Percentiles rank a stretch among this genome's conserved stretches.
These are phyloP conservation scores for Leccinum ochraceum DNA, from an alignment of 768 basidiomycete genomes.

Conservation along the genomic window DNA sequence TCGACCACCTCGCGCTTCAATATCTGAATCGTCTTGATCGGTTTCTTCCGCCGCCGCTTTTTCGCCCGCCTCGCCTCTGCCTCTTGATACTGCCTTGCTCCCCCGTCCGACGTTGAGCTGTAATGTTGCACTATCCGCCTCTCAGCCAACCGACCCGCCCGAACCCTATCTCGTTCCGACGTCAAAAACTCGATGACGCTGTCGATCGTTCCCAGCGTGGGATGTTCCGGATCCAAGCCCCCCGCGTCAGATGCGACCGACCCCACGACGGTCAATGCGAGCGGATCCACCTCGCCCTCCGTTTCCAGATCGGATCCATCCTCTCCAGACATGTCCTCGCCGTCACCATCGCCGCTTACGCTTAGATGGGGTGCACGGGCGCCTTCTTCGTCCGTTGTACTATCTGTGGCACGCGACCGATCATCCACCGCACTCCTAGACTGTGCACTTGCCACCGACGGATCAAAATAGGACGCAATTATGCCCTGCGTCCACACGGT, in stretches of 20 bases:
- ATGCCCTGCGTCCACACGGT: constrained; percentile 66
- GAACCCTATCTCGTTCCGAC: constrained; percentile 62
- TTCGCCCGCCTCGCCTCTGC: constrained; percentile 40
- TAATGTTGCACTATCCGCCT: constrained; percentile 28
- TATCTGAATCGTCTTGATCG: constrained; percentile 31
- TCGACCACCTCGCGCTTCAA: constrained; percentile 23
- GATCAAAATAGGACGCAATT: constrained; percentile 57
- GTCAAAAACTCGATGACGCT: constrained; percentile 76
- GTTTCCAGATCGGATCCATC: constrained; percentile 36
- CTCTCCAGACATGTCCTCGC: constrained; percentile 13
- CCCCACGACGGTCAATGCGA: constrained; percentile 29
- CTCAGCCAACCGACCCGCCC: constrained; percentile 40
- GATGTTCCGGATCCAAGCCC: constrained; percentile 41
- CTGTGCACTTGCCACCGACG: constrained; percentile 30
- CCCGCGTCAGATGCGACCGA: constrained; percentile 25
- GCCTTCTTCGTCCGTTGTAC: constrained; percentile 19
- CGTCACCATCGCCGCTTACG: background rate
- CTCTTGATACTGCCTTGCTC: constrained; percentile 39
- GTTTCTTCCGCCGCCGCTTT: constrained; percentile 42
- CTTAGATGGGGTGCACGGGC: background rate
- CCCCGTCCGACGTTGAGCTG: constrained; percentile 38
- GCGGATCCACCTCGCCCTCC: constrained; percentile 37
- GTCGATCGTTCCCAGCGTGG: constrained; percentile 73
- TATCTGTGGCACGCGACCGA: constrained; percentile 28
- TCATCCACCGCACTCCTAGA: constrained; percentile 29